Conservation (phyloP, 768 basidiomycete species). For the Xerocomellus amylosporus region DNA sequence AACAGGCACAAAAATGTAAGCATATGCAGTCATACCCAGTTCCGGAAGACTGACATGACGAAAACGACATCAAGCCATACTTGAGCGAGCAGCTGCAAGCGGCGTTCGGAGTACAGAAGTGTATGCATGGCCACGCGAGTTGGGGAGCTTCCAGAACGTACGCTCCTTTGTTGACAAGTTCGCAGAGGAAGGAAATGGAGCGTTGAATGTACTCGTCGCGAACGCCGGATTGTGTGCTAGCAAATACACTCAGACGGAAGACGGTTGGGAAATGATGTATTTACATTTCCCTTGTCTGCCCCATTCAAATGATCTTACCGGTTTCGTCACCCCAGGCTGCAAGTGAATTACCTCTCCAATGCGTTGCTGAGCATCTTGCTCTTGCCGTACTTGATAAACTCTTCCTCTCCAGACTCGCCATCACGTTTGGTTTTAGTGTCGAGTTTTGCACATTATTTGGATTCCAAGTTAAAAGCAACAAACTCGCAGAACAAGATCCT, state of each 20-base stretch:
- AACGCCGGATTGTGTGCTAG: slow-evolving; percentile 27
- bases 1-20: slow-evolving; percentile 20
- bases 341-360: slow-evolving; percentile 36
- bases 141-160: slow-evolving; percentile 33
- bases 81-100: slow-evolving; percentile 11
- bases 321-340: slow-evolving; percentile 25
- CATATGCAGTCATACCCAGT: neutral
- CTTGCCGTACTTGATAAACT: slow-evolving; percentile 32
- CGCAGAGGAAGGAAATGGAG: slow-evolving; percentile 14
- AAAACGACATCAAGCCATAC: slow-evolving; percentile 12
- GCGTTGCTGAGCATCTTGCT: slow-evolving; percentile 34
- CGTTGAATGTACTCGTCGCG: slow-evolving; percentile 31
- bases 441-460: slow-evolving; percentile 28
- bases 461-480: neutral
- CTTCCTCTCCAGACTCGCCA: slow-evolving; percentile 20
- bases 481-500: slow-evolving; percentile 20
- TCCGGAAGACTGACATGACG: neutral
- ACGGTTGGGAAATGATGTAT: slow-evolving; percentile 50
- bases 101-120: slow-evolving; percentile 12
- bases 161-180: slow-evolving; percentile 33
- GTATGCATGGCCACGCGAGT: slow-evolving; percentile 33
- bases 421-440: slow-evolving; percentile 32
- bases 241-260: slow-evolving; percentile 33
- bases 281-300: slow-evolving; percentile 1
- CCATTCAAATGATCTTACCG: neutral